phyloP scores from a whole-genome alignment of 2,329 filamentous ascomycete genomes.

The Aspergillus ruber region DNA sequence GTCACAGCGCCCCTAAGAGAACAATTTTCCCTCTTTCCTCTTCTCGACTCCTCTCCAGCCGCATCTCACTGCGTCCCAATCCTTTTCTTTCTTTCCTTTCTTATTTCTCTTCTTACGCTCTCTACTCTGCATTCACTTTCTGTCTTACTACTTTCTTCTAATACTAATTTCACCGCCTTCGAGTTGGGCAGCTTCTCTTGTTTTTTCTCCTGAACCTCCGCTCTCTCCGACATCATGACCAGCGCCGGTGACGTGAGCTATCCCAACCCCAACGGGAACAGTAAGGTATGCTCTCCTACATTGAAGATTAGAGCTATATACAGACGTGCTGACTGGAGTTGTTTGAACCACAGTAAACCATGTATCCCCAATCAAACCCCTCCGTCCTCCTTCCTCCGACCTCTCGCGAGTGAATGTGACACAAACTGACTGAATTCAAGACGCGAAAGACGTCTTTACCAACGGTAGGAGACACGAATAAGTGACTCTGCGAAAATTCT shows the following conservation, averaged over 20 bases:
- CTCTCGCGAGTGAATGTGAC: constrained; percentile 4
- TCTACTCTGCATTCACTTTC: background rate
- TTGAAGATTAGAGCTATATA: constrained; percentile 2
- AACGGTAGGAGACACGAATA: constrained; percentile 14
- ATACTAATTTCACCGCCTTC: background rate
- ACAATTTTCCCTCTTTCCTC: too few species aligned
- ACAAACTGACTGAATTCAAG: constrained; percentile 15
- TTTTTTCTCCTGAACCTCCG: constrained; percentile 4
- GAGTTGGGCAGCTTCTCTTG: constrained; percentile 7
- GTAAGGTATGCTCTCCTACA: constrained; percentile 28
- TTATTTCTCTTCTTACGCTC: background rate
- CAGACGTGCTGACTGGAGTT: constrained; percentile 8
- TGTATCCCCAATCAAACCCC: background rate
- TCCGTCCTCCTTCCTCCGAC: background rate
- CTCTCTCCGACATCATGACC: constrained; percentile 16
- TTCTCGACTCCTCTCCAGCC: too few species aligned
- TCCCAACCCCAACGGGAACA: constrained; percentile 29
- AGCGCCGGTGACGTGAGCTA: constrained; percentile 34
- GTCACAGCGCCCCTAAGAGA: too few species aligned
- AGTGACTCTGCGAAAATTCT: constrained; percentile 3
- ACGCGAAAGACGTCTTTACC: constrained; percentile 19
- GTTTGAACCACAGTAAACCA: constrained; percentile 10
- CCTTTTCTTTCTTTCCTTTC: background rate
- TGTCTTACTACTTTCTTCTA: background rate
- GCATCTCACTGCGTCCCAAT: too few species aligned